Percentiles rank a stretch among this genome's conserved stretches.
Conservation (phyloP, 2,329 filamentous ascomycete species). For the Cladosporium sp. region DNA sequence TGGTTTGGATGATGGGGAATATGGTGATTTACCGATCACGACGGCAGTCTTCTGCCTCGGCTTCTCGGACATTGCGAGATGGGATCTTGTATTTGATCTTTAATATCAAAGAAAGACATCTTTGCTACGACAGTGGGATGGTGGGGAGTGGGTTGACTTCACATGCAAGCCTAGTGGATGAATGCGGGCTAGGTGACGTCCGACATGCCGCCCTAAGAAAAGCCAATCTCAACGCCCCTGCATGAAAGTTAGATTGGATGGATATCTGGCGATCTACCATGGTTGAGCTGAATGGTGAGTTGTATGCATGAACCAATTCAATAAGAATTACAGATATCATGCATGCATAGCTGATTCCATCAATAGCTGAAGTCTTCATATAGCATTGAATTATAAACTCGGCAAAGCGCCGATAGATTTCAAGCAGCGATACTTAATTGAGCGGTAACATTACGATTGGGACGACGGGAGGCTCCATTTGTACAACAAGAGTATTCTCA, state of each 20-base stretch:
- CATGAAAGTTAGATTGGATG: not conserved
- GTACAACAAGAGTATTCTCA: too few species aligned
- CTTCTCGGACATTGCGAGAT: constrained; percentile 25
- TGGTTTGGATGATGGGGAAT: constrained; percentile 27
- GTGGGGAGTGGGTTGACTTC: constrained; percentile 5
- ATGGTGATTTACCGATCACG: constrained; percentile 44
- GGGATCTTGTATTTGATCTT: not conserved
- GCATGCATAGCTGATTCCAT: too few species aligned
- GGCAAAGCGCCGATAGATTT: too few species aligned
- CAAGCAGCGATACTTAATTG: too few species aligned
- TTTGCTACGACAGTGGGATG: not conserved
- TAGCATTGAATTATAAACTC: too few species aligned
- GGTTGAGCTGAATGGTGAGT: too few species aligned
- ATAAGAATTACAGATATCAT: too few species aligned
- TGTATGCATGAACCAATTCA: too few species aligned
- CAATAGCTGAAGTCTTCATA: too few species aligned
- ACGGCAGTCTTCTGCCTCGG: constrained; percentile 44
- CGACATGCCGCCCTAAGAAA: not conserved
- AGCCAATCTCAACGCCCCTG: not conserved
- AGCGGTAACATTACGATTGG: too few species aligned
- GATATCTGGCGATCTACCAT: too few species aligned
- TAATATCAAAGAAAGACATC: not conserved
- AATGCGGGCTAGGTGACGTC: not conserved
- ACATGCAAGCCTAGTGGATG: constrained; percentile 10
- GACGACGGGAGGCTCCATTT: too few species aligned